Conservation (phyloP, 2,329 filamentous ascomycete genomes). For the Teratosphaeriaceae sp. region DNA sequence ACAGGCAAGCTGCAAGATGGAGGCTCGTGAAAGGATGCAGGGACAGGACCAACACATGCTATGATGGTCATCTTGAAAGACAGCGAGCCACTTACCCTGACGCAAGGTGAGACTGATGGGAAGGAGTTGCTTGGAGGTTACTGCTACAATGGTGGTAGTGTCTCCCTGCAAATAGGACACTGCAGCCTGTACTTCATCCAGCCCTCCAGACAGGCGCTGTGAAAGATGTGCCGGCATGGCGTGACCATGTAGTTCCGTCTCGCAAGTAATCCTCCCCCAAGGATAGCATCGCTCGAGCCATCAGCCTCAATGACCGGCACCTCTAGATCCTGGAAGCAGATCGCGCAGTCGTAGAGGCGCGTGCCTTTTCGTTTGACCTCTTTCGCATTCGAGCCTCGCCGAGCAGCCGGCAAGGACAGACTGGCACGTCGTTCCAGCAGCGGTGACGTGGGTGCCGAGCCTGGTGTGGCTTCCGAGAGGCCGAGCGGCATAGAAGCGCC, state of each 20-base stretch:
- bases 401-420: conserved; percentile 10
- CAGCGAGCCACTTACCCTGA: not conserved
- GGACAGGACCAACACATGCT: not conserved
- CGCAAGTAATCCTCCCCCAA: conserved; percentile 58
- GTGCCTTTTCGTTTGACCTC: conserved; percentile 46
- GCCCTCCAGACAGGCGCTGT: conserved; percentile 82
- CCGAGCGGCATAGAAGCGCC: conserved; percentile 72
- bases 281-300: conserved; percentile 36
- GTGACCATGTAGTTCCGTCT: conserved; percentile 93
- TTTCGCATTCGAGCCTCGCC: conserved; percentile 12
- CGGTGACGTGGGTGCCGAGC: conserved; percentile 21
- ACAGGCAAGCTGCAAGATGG: not conserved
- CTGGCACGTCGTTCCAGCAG: conserved; percentile 23
- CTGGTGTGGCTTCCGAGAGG: conserved; percentile 33
- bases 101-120: not conserved
- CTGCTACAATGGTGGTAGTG: conserved; percentile 67
- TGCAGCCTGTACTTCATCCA: conserved; percentile 94
- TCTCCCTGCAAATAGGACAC: conserved; percentile 92
- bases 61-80: not conserved
- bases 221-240: conserved; percentile 93
- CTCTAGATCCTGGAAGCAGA: conserved; percentile 87
- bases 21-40: not conserved
- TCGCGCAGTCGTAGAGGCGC: conserved; percentile 78
- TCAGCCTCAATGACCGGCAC: conserved; percentile 67
- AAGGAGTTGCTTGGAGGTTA: not conserved